Evolutionary conservation across 441 rosid genomes (phyloP).

Genomic region (Corymbia citriodora): DNA sequence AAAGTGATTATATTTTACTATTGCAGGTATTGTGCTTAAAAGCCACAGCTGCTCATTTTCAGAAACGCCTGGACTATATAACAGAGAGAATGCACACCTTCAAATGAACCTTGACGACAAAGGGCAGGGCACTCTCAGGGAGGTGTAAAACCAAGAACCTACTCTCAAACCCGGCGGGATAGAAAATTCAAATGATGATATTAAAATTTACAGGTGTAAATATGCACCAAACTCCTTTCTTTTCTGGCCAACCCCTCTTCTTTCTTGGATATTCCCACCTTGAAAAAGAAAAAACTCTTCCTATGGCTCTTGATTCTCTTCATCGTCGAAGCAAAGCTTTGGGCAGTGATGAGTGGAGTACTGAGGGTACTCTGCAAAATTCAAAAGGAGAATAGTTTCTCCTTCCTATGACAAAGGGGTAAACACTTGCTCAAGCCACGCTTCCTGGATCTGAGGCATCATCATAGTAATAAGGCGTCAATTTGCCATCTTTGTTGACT

Average conservation of each 20-base stretch:
- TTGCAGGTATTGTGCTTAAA: neutral
- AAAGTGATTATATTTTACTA: neutral
- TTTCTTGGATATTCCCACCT: neutral
- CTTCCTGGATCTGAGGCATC: conserved; percentile 75
- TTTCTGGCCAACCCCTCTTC: neutral
- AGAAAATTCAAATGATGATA: neutral
- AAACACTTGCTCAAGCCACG: conserved; percentile 36
- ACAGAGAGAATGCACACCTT: neutral
- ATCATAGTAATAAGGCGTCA: conserved; percentile 79
- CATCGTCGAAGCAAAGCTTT: neutral
- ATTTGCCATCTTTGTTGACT: conserved; percentile 55
- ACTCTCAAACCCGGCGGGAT: neutral
- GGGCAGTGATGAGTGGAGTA: neutral
- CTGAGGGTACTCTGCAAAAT: neutral
- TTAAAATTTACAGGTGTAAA: neutral
- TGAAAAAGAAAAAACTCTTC: neutral
- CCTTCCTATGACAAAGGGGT: neutral
- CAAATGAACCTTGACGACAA: neutral
- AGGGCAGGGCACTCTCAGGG: neutral
- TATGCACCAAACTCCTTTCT: neutral
- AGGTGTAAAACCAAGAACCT: neutral
- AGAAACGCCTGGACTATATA: neutral
- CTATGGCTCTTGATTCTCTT: neutral
- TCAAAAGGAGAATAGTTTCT: neutral
- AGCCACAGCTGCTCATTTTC: neutral